Conservation (phyloP, 768 basidiomycete species). For the Tephrocybe sp. region DNA sequence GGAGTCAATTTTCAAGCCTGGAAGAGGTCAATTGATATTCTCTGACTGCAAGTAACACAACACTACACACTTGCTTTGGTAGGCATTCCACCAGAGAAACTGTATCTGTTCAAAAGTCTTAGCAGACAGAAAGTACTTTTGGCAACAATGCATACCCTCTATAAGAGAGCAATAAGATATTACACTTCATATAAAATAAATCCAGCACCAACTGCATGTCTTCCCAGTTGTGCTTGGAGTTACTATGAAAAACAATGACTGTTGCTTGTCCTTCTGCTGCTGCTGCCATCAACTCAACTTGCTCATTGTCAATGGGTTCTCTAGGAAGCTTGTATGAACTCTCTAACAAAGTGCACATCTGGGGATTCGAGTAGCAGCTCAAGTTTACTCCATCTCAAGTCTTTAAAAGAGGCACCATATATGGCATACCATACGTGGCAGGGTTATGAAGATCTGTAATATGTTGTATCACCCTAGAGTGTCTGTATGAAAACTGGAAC, state of each 20-base stretch:
- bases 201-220: slow-evolving; percentile 61
- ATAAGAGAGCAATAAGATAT: slow-evolving; percentile 87
- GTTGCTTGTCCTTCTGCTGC: slow-evolving; percentile 54
- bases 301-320: too few relatives aligned
- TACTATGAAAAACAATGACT: slow-evolving; percentile 86
- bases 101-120: too few relatives aligned
- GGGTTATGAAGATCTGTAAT: too few relatives aligned
- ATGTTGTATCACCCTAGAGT: too few relatives aligned
- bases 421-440: too few relatives aligned
- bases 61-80: background rate
- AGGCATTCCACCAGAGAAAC: background rate
- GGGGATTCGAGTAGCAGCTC: too few relatives aligned
- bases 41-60: background rate
- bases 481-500: too few relatives aligned
- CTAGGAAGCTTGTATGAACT: too few relatives aligned
- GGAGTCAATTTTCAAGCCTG: slow-evolving; percentile 76
- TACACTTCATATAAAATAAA: slow-evolving; percentile 74
- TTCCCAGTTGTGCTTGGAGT: slow-evolving; percentile 73
- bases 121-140: too few relatives aligned
- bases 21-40: background rate
- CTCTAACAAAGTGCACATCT: too few relatives aligned
- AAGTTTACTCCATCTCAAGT: too few relatives aligned
- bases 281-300: slow-evolving; percentile 16
- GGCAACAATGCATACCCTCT: slow-evolving; percentile 58
- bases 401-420: too few relatives aligned